These are phyloP conservation scores for Paramecium bursaria DNA, from an alignment of 73 alveolate species.

Conservation along the genomic window DNA sequence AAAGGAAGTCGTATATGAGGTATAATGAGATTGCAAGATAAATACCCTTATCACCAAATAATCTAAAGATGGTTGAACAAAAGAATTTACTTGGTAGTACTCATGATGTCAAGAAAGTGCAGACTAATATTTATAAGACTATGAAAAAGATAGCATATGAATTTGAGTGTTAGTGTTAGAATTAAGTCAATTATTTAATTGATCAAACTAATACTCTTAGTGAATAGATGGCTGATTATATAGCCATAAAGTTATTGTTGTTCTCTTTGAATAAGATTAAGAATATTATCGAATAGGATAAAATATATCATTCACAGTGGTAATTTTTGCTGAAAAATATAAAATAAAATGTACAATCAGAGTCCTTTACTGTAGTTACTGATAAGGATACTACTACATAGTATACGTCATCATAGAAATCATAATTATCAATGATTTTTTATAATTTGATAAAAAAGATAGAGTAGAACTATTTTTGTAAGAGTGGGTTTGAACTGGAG, in stretches of 20 bases:
- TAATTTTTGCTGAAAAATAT: conserved; percentile 2
- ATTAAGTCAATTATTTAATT: neutral
- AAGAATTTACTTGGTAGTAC: conserved; percentile 14
- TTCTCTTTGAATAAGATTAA: conserved; percentile 16
- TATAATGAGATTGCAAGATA: conserved; percentile 44
- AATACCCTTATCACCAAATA: conserved; percentile 56
- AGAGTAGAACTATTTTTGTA: neutral
- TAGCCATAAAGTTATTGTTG: neutral
- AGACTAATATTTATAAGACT: conserved; percentile 1
- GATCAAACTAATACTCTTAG: neutral
- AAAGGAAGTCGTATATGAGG: neutral
- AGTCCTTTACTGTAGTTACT: neutral
- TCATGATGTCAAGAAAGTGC: neutral
- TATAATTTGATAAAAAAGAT: conserved; percentile 4
- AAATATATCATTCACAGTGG: conserved; percentile 11
- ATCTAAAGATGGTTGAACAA: conserved; percentile 33
- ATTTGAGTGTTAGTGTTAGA: conserved; percentile 5
- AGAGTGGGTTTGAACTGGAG: neutral
- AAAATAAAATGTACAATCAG: neutral
- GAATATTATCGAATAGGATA: conserved; percentile 18
- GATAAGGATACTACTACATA: neutral
- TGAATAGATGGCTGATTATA: conserved; percentile 18
- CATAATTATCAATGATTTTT: neutral
- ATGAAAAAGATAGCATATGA: conserved; percentile 45
- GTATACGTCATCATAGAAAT: neutral